Percentiles rank a stretch among this genome's conserved stretches.
Evolutionary conservation across 257 asterid species (phyloP).

Genomic region (Cruciata laevipes): DNA sequence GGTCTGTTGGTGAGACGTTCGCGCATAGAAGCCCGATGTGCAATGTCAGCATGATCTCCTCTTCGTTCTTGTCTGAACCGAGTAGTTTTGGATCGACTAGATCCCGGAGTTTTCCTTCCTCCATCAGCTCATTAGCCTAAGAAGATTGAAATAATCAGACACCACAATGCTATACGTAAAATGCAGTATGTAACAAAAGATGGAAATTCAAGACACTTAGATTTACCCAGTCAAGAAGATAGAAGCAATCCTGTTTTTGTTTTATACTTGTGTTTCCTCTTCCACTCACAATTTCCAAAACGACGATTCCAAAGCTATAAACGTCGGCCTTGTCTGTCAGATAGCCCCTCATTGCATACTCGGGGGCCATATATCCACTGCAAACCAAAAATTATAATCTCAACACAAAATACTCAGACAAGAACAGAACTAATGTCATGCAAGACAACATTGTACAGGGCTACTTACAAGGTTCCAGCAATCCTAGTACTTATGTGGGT

Average conservation of each 20-base stretch:
- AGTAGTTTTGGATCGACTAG: conserved; percentile 44
- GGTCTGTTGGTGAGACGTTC: conserved; percentile 26
- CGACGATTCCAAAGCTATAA: conserved; percentile 37
- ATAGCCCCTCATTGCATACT: conserved; percentile 38
- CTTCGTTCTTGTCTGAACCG: conserved; percentile 30
- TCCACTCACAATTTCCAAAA: conserved; percentile 34
- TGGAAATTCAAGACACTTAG: neutral
- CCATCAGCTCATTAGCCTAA: conserved; percentile 45
- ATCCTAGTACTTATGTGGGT: conserved; percentile 30
- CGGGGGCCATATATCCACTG: conserved; percentile 43
- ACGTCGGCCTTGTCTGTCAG: conserved; percentile 35
- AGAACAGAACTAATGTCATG: too few species aligned
- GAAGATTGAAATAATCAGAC: conserved; percentile 13
- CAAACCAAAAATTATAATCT: neutral
- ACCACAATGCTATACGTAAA: neutral
- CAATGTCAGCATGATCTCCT: conserved; percentile 33
- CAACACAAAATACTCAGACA: neutral
- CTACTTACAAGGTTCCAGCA: conserved; percentile 30
- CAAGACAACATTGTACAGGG: neutral
- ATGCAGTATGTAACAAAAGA: neutral
- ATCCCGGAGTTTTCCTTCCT: conserved; percentile 35
- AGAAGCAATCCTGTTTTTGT: conserved; percentile 14
- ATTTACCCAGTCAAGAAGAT: conserved; percentile 3
- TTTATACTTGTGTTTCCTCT: conserved; percentile 18
- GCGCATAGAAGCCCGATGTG: conserved; percentile 52